Percentiles rank a stretch among this genome's conserved stretches.
These are phyloP conservation scores for Mariannaea elegans DNA, from an alignment of 2,329 filamentous ascomycete genomes.

Conservation along the genomic window DNA sequence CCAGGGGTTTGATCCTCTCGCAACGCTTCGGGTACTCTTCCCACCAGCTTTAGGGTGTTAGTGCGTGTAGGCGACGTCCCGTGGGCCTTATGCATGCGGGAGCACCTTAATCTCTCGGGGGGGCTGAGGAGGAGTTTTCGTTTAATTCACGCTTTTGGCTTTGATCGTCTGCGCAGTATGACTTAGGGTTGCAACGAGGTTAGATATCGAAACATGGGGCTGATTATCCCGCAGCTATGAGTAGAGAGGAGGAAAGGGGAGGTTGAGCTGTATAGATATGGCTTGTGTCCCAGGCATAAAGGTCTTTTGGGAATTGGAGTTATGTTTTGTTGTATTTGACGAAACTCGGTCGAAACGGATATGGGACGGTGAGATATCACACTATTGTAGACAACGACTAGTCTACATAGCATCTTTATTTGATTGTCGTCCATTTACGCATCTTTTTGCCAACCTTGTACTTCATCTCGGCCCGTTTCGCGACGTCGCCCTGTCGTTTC, in stretches of 20 bases:
- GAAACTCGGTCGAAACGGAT: too few relatives aligned
- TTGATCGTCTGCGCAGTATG: background rate
- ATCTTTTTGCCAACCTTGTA: too few relatives aligned
- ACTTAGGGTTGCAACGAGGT: too few relatives aligned
- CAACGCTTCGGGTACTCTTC: background rate
- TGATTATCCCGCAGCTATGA: background rate
- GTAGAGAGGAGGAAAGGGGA: background rate
- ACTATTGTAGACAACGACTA: too few relatives aligned
- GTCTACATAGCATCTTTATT: too few relatives aligned
- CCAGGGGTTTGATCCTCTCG: background rate
- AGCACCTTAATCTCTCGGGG: slow-evolving; percentile 6
- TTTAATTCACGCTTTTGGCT: background rate
- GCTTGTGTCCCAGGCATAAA: background rate
- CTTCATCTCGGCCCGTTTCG: too few relatives aligned
- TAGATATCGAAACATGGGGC: background rate
- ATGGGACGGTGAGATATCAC: too few relatives aligned
- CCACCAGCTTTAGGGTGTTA: background rate
- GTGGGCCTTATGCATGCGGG: background rate
- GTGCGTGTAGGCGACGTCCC: background rate
- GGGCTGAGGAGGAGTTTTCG: background rate
- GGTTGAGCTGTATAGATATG: slow-evolving; percentile 7
- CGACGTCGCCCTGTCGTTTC: too few relatives aligned
- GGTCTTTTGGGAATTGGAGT: too few relatives aligned
- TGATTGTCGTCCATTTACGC: too few relatives aligned
- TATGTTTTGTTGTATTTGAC: too few relatives aligned